phyloP scores from a whole-genome alignment of 176 grass and related monocot genomes.

The Rhynchospora breviuscula region DNA sequence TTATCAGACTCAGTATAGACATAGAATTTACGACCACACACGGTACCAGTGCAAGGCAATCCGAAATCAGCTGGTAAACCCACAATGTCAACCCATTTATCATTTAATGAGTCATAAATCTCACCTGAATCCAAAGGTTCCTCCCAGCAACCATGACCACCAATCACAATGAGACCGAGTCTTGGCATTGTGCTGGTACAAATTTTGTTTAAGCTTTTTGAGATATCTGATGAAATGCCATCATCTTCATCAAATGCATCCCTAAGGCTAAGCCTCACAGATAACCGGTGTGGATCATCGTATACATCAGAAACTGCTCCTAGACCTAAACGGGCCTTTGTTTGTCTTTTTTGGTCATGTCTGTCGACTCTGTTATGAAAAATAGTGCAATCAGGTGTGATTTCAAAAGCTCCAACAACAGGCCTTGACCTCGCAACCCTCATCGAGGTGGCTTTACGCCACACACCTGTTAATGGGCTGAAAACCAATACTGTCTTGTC shows the following conservation, averaged over 20 bases:
- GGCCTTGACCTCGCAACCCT: conserved; percentile 45
- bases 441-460: conserved; percentile 76
- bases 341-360: neutral
- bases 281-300: conserved; percentile 61
- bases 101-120: conserved; percentile 55
- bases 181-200: neutral
- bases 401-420: conserved; percentile 69
- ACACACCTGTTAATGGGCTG: conserved; percentile 49
- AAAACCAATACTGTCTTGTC: conserved; percentile 64
- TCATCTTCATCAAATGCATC: conserved; percentile 56
- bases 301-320: conserved; percentile 63
- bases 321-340: conserved; percentile 34
- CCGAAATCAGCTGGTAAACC: conserved; percentile 69
- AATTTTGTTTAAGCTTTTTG: neutral
- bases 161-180: conserved; percentile 59
- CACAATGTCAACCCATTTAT: conserved; percentile 65
- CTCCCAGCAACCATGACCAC: conserved; percentile 68
- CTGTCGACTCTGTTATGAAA: conserved; percentile 27
- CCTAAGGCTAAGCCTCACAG: conserved; percentile 48
- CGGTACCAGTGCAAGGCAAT: conserved; percentile 48
- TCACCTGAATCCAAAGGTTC: conserved; percentile 77
- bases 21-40: conserved; percentile 62
- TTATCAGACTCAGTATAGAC: conserved; percentile 78
- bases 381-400: conserved; percentile 37
- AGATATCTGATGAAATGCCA: neutral